These are phyloP conservation scores for Trametes polyzona DNA, from an alignment of 1,284 basidiomycete species.

Conservation along the genomic window DNA sequence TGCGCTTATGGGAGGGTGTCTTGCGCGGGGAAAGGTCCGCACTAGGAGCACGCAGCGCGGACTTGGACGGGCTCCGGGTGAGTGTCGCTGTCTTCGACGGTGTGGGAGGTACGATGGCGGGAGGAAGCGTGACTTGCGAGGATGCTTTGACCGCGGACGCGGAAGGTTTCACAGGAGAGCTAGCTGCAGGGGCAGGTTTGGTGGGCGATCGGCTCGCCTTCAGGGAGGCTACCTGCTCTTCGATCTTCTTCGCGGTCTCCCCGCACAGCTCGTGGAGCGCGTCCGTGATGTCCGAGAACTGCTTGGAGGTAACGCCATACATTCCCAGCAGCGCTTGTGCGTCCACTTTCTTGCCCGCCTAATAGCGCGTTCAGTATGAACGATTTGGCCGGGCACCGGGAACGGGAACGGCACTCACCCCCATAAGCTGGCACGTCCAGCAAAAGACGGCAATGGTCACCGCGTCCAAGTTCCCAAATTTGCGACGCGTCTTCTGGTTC, in stretches of 20 bases:
- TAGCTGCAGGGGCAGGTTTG: not conserved
- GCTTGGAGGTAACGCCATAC: conserved; percentile 19
- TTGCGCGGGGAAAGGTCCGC: conserved; percentile 27
- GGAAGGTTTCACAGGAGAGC: not conserved
- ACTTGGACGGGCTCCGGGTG: conserved; percentile 29
- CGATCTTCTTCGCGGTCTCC: conserved; percentile 15
- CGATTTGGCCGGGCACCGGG: not conserved
- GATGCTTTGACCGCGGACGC: conserved; percentile 3
- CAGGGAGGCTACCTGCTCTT: conserved; percentile 17
- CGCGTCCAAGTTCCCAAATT: conserved; percentile 22
- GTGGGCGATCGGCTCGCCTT: not conserved
- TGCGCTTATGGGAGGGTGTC: conserved; percentile 35
- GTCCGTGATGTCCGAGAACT: conserved; percentile 28
- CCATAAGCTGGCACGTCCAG: conserved; percentile 28
- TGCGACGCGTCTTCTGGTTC: conserved; percentile 24
- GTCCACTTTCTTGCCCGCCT: conserved; percentile 18
- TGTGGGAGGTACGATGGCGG: not conserved
- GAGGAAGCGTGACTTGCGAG: not conserved
- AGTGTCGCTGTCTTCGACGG: conserved; percentile 5
- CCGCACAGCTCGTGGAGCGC: conserved; percentile 25
- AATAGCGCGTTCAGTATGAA: too few species aligned
- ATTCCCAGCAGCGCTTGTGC: conserved; percentile 11
- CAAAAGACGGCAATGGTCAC: conserved; percentile 31
- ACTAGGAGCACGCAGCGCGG: conserved; percentile 25
- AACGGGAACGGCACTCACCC: conserved; percentile 11